These are phyloP conservation scores for Rhizoclosmatium sp. DNA, from an alignment of 192 early-diverging fungal species.

Conservation along the genomic window DNA sequence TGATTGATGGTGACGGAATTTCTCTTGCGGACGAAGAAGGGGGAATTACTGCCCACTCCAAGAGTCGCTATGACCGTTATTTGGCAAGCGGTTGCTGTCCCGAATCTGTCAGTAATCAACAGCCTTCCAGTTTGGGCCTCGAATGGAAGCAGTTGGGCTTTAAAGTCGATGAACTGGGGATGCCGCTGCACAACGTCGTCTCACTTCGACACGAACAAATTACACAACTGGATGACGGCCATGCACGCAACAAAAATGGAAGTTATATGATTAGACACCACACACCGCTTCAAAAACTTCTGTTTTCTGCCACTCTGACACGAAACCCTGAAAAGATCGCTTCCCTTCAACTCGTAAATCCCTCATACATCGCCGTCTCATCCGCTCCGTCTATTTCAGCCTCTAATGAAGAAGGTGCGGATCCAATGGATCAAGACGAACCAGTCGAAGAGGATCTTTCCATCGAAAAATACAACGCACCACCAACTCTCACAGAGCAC, in stretches of 20 bases:
- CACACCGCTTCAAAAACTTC: constrained; percentile 82
- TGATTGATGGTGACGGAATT: background rate
- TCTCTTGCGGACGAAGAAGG: constrained; percentile 1
- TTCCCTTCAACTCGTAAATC: constrained; percentile 77
- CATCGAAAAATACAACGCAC: constrained; percentile 52
- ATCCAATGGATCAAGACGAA: constrained; percentile 43
- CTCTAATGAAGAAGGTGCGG: constrained; percentile 33
- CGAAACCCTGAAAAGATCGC: constrained; percentile 93
- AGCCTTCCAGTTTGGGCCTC: background rate
- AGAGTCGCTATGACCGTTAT: constrained; percentile 27
- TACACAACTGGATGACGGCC: constrained; percentile 10
- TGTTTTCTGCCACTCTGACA: constrained; percentile 96
- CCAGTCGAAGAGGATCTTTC: constrained; percentile 31
- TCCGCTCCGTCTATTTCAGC: constrained; percentile 5
- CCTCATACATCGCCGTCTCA: constrained; percentile 82
- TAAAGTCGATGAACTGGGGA: constrained; percentile 24
- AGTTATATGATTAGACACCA: constrained; percentile 32
- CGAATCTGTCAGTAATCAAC: background rate
- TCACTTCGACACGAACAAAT: constrained; percentile 37
- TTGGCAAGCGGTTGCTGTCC: constrained; percentile 17
- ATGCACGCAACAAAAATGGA: background rate
- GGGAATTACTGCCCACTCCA: constrained; percentile 17
- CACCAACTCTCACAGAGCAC: constrained; percentile 72
- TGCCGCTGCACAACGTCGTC: constrained; percentile 40
- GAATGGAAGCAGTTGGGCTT: constrained; percentile 16